Evolutionary conservation across 202 grass and related monocot genomes (phyloP), one percentile per base, ranked within the genome.

Genomic region (Schoenoplectus triqueter): DNA sequence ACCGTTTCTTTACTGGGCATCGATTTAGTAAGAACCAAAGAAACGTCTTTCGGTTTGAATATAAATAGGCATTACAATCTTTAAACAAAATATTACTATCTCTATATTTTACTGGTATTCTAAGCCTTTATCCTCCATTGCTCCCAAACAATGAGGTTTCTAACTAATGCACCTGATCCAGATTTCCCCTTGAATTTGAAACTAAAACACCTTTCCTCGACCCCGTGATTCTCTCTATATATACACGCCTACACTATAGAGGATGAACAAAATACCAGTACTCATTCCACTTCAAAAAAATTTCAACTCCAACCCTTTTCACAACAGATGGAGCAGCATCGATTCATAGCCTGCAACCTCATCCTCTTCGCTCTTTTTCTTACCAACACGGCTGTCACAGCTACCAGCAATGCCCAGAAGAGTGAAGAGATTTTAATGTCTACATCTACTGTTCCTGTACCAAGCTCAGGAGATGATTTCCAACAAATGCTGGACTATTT

Each of bases 41-140:
- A 78, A 78, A 55, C 31, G 60, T 78, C 74, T 78, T 60, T n/a
- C 6, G 15, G 6, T 76, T 56, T 76, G 73, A 76, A 76, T 78
- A 60, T 4, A 75, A 74, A 74, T 55, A 31, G 48, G 52, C 73
- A 76, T 76, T 56, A 39, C 74, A 78, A 79, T 79, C 75, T 61
- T 60, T 61, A 60, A 79, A 31, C 60, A 78, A 55, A 61, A 31
- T 31, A 5, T n/a, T 78, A 79, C 55, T 3, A 2, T 56, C 14
- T 39, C 11, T 77, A 49, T 49, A 48, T 72, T 41, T 77, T 50
- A 77, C 50, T 9, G 31, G 15, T 7, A 61, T 78, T 78, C 31
- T 45, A 45, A 61, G 55, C 31, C 15, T 79, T 79, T 79, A 10
- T 79, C 14, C 31, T 44, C 14, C 74, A 44, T 79, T 57, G 73